These are phyloP conservation scores for Lepidium sativum DNA, from an alignment of 345 rosid genomes.

Conservation along the genomic window DNA sequence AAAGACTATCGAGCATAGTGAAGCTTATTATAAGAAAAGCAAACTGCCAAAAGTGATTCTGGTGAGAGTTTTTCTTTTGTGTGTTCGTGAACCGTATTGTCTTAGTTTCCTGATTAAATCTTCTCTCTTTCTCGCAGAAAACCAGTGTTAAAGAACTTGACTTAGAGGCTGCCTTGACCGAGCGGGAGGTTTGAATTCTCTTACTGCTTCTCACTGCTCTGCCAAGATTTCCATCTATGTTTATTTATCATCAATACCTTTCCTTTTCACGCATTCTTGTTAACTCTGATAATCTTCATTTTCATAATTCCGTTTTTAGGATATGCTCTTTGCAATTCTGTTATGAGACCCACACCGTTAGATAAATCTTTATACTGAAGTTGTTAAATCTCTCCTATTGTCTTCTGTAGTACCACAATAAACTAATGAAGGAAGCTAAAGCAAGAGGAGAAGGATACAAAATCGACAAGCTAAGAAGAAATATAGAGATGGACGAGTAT, in stretches of 20 bases:
- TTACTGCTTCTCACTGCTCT: background rate
- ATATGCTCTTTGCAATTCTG: background rate
- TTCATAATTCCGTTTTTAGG: background rate
- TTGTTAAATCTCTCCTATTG: background rate
- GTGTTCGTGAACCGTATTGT: background rate
- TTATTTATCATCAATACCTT: background rate
- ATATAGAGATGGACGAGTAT: slow-evolving; percentile 90
- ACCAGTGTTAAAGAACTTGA: slow-evolving; percentile 88
- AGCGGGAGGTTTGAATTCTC: slow-evolving; percentile 57
- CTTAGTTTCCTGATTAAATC: slow-evolving; percentile 13
- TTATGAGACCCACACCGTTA: background rate
- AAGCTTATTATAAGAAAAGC: slow-evolving; percentile 54
- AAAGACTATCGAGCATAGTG: slow-evolving; percentile 44
- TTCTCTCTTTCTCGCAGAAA: slow-evolving; percentile 44
- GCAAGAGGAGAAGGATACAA: slow-evolving; percentile 75
- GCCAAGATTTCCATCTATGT: background rate
- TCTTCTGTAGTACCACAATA: slow-evolving; percentile 53
- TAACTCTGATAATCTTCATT: background rate
- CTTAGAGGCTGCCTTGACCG: slow-evolving; percentile 83
- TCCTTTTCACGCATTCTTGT: background rate
- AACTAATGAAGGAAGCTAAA: slow-evolving; percentile 55
- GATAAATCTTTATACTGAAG: background rate
- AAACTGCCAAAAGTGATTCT: slow-evolving; percentile 52
- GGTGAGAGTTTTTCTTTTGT: slow-evolving; percentile 35
- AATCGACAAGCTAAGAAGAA: slow-evolving; percentile 58